Base-by-base conservation (phyloP, 2,329 filamentous ascomycete species). In the Verticillium dahliae region DNA sequence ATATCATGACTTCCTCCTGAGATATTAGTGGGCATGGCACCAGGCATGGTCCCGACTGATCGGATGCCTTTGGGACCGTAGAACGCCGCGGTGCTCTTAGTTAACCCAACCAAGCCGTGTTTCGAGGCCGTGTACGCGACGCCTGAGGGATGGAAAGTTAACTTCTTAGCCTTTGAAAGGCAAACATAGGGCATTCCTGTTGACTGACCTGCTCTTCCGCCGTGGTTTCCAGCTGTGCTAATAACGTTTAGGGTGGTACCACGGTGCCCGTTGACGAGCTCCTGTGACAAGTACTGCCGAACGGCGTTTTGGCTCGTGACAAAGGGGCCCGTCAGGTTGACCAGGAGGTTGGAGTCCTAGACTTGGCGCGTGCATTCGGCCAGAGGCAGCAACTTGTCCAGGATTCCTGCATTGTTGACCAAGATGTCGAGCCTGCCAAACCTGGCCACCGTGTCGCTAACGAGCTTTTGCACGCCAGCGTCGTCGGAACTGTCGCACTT, bases 21-120 rank as follows among this genome's bases (percentile, higher is more conserved):
- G 58, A 87, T 85, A 63, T 85, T 85, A 11, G 84, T 86, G 18
- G 74, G 63, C 80, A 86, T 85, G n/a, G 74, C 78, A 10, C 81
- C 83, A 52, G 83, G 74, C 65, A 83, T 79, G 77, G 27, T 50
- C 1, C 15, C 41, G 5, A 50, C 15, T 3, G 41, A 27, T 18
- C 41, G 41, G 62, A 87, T 82, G 31, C 82, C 82, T 70, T 81
- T 80, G 35, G 73, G 72, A 1, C 78, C 78, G 67, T 87, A 87
- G 67, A 77, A 82, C 0, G 78, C 76, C 2, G 83, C 84, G 14
- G 82, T 87, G 71, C 82, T 86, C 70, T 81, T 82, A 14, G 81
- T 84, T 61, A 86, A 70, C 1, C 80, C 83, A 3, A 83, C 67
- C 14, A 85, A 68, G 10, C 78, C 83, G 65, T 85, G 81, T 71